A percentile compares a stretch with the other conserved stretches of the same genome.
Conservation (phyloP, 1,284 basidiomycete genomes). For the Tilletia setariae region DNA sequence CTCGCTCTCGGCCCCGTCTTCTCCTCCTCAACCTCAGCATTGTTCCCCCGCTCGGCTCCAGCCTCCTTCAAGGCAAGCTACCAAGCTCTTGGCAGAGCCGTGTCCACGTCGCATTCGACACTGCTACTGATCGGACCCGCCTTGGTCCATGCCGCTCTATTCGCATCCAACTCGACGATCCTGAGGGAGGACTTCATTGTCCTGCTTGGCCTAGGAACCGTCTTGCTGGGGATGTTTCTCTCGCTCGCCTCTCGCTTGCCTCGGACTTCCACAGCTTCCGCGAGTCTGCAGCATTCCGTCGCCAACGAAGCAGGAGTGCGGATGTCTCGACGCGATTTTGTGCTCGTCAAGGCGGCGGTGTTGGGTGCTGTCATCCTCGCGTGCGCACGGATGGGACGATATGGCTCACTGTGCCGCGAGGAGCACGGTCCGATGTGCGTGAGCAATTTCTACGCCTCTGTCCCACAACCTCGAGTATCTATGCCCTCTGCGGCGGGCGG, state of each 20-base stretch:
- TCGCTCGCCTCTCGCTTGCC: not conserved
- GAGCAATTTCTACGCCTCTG: conserved; percentile 73
- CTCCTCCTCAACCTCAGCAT: conserved; percentile 20
- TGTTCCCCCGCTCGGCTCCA: not conserved
- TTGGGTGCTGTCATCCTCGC: not conserved
- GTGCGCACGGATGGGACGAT: conserved; percentile 6
- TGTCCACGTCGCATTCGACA: too few relatives aligned
- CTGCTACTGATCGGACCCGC: conserved; percentile 31
- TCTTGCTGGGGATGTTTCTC: not conserved
- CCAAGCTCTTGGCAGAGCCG: too few relatives aligned
- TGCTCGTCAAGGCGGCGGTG: not conserved
- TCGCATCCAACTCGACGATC: conserved; percentile 3
- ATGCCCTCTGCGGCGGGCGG: not conserved
- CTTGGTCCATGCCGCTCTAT: conserved; percentile 33
- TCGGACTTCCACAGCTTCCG: not conserved
- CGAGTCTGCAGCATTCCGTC: not conserved
- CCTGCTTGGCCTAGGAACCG: not conserved
- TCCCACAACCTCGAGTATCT: too few relatives aligned
- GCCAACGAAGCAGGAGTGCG: not conserved
- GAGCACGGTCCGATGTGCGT: conserved; percentile 84
- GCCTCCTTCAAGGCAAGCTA: conserved; percentile 16
- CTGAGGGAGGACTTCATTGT: conserved; percentile 23
- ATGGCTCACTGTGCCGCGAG: conserved; percentile 70
- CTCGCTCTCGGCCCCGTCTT: conserved; percentile 16
- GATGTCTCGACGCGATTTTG: not conserved